Base-by-base conservation (phyloP, 1,284 basidiomycete genomes). In the Retiboletus flavoniger region DNA sequence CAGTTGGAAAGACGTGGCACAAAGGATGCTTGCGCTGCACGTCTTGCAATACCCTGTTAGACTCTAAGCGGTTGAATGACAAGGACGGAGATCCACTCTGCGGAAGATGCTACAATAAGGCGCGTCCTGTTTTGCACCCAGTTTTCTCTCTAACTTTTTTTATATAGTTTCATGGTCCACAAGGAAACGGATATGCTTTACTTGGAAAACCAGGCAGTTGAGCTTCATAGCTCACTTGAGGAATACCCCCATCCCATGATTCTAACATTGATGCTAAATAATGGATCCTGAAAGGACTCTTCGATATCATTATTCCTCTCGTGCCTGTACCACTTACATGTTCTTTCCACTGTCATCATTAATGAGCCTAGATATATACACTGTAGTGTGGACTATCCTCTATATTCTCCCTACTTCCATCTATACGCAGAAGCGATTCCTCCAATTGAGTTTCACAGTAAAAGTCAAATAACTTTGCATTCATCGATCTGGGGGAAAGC, bases 1-100 rank as follows among this genome's bases (percentile, higher is more conserved):
- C 89, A 3, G 78, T 87, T 4, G 85, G 86, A 16, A 85, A 88
- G 74, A 86, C 84, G 34, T 91, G 77, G 68, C 89, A 91, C 60
- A 89, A 88, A 65, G 74, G 72, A n/a, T 91, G 89, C 64, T 68
- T 91, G 58, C 75, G 88, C 19, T 91, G 89, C 64, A 77, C 77
- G 5, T 84, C 84, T 59, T 91, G 89, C 62, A 79, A 75, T 54
- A 82, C 84, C 0, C 63, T 74, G 7, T 73, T 91, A 21, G 88
- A 90, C 63, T 86, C 88, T 35, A 83, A 75, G 40, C 79, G 81
- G 29, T 68, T 91, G 55, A 81, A 85, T 24, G 89, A 91, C 68
- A 85, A 86, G 63, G 87, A 89, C 40, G 87, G 83, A 1, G 76
- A 81, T 17, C 85, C 87, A 24, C 75, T 83, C 41, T 91, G 89